A percentile compares a stretch with the other conserved stretches of the same genome.
phyloP scores from a whole-genome alignment of 805 yeast genomes.

The Kuraishia borneana region DNA sequence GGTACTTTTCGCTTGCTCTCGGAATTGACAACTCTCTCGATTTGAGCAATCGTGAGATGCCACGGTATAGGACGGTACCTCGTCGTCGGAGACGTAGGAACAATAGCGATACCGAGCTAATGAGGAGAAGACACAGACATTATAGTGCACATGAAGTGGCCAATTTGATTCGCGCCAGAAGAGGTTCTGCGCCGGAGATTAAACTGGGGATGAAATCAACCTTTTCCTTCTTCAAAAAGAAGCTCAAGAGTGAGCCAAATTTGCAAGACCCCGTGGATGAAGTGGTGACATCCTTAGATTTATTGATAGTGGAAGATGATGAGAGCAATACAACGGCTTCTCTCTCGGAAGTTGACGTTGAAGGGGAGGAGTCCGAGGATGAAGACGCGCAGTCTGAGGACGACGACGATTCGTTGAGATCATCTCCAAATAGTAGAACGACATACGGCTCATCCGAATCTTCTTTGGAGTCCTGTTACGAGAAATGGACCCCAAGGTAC shows the following conservation, averaged over 20 bases:
- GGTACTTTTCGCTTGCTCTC: slow-evolving; percentile 63
- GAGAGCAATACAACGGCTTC: too few species aligned
- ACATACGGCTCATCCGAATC: slow-evolving; percentile 2
- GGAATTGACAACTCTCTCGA: slow-evolving; percentile 80
- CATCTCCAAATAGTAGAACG: neutral
- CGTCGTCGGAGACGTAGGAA: slow-evolving; percentile 53
- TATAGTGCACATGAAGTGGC: slow-evolving; percentile 3
- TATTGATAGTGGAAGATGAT: slow-evolving; percentile 7
- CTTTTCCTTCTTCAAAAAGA: slow-evolving; percentile 1
- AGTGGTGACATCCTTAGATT: neutral
- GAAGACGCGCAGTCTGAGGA: slow-evolving; percentile 12
- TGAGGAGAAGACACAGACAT: slow-evolving; percentile 5
- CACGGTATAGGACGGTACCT: slow-evolving; percentile 74
- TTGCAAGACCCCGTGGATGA: neutral
- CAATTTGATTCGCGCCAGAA: slow-evolving; percentile 2
- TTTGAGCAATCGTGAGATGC: slow-evolving; percentile 56
- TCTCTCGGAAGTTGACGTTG: slow-evolving; percentile 18
- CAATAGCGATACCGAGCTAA: slow-evolving; percentile 6
- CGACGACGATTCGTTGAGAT: slow-evolving; percentile 12
- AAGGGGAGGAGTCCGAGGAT: slow-evolving; percentile 5
- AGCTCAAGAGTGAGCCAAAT: neutral
- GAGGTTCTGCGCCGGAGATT: slow-evolving; percentile 1
- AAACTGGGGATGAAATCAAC: neutral
- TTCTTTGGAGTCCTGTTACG: slow-evolving; percentile 2
- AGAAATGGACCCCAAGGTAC: slow-evolving; percentile 6